These are phyloP conservation scores for Metarhizium guizhouense DNA, from an alignment of 2,329 filamentous ascomycete species.

Conservation along the genomic window DNA sequence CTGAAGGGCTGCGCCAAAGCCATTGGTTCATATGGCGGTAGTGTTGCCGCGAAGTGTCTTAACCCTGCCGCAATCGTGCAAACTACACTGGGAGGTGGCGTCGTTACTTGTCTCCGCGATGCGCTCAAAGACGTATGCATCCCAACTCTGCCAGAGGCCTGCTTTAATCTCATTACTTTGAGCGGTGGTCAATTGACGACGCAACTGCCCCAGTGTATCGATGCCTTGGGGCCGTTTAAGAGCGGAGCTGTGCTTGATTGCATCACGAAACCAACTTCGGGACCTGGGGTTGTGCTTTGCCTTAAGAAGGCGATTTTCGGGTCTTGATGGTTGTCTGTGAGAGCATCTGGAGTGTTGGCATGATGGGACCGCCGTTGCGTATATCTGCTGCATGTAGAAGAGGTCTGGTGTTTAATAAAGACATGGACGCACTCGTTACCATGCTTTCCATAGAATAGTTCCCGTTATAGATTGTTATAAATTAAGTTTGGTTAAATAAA, in stretches of 20 bases:
- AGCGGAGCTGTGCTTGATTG: background rate
- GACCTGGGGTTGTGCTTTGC: background rate
- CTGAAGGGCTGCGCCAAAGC: background rate
- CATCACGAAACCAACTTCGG: background rate
- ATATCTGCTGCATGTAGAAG: too few species aligned
- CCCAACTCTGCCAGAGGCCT: conserved; percentile 4
- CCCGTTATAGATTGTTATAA: too few species aligned
- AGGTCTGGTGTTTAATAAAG: too few species aligned
- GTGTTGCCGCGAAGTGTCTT: background rate
- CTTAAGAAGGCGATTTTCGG: background rate
- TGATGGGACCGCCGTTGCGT: too few species aligned
- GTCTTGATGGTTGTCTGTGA: too few species aligned
- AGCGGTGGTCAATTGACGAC: background rate
- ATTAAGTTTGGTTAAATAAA: too few species aligned
- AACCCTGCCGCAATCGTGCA: background rate
- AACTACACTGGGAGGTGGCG: background rate
- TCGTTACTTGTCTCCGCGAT: conserved; percentile 6
- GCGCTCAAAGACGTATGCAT: conserved; percentile 2
- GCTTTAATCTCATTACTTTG: conserved; percentile 1
- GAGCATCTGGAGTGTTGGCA: too few species aligned
- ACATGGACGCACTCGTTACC: too few species aligned
- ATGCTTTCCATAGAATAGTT: too few species aligned
- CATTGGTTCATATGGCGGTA: background rate
- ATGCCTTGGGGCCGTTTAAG: conserved; percentile 6
- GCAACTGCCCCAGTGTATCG: conserved; percentile 1